Conservation (phyloP, 2,329 filamentous ascomycete genomes). For the Diaporthe aspalathi region DNA sequence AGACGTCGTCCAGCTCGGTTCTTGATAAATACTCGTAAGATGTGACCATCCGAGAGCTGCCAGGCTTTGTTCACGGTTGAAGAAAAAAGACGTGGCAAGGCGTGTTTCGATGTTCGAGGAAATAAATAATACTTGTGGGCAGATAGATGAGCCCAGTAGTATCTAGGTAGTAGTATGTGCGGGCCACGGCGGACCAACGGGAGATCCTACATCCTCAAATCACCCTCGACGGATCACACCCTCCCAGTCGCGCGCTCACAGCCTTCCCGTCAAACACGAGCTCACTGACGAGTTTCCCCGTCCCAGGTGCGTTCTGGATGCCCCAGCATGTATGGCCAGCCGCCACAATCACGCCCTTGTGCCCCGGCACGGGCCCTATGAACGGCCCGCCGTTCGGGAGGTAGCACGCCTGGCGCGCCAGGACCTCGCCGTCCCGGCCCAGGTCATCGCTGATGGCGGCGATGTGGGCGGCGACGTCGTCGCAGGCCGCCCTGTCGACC, state of each 20-base stretch:
- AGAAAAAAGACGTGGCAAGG: too few relatives aligned
- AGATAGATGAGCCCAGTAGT: too few relatives aligned
- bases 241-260: slow-evolving; percentile 63
- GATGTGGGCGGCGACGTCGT: slow-evolving; percentile 76
- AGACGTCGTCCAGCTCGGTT: too few relatives aligned
- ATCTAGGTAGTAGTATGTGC: too few relatives aligned
- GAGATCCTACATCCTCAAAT: slow-evolving; percentile 40
- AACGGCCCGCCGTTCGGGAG: slow-evolving; percentile 77
- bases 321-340: slow-evolving; percentile 86
- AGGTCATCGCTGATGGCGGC: slow-evolving; percentile 64
- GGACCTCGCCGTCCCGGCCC: slow-evolving; percentile 65
- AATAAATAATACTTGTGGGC: too few relatives aligned
- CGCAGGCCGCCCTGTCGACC: slow-evolving; percentile 72
- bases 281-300: slow-evolving; percentile 74
- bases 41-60: too few relatives aligned
- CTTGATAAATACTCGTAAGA: too few relatives aligned
- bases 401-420: slow-evolving; percentile 79
- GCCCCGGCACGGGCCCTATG: slow-evolving; percentile 72
- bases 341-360: slow-evolving; percentile 74
- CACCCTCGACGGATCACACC: slow-evolving; percentile 65
- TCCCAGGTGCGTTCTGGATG: slow-evolving; percentile 82
- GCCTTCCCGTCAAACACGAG: slow-evolving; percentile 71
- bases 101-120: too few relatives aligned
- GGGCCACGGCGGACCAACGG: too few relatives aligned
- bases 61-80: too few relatives aligned